Base-by-base conservation (phyloP, 2,329 filamentous ascomycete genomes). In the Lecanosticta acicola region DNA sequence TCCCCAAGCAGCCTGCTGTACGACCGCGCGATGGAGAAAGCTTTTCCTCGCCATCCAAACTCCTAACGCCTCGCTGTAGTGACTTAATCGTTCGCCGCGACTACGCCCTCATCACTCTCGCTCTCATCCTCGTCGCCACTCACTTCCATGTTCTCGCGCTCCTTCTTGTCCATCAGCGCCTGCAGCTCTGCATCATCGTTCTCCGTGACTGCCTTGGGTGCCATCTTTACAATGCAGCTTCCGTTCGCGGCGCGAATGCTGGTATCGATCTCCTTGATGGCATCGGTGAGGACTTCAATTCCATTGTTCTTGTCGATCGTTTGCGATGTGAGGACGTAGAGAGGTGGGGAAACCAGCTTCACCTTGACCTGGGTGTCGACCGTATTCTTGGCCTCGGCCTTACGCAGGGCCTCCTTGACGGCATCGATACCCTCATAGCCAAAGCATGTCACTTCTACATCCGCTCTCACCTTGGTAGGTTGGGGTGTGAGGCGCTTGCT, bases 341-440 rank as follows among this genome's bases (percentile, higher is more conserved):
- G 81, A 26, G 93, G 94, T 35, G 93, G 93, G 19, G 89, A 94
- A n/a, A 98, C 93, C 41, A 98, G 84, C 73, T 90, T 91, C 68
- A 97, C 93, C 78, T 97, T 97, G 73, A 98, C 89, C 70, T 94
- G 88, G 61, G 84, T 93, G 45, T 96, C 89, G 45, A 82, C 76
- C 11, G 89, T 95, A 79, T 95, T 97, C 69, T 85, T 83, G 50
- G 86, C 86, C 74, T 98, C 93, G 49, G 93, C 94, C 53, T 84
- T 87, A 66, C 89, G 82, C 48, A 98, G 80, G 39, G 94, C 90
- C 26, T 81, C 79, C 81, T 98, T 98, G 70, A 98, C 88, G 34
- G 94, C 93, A 65, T 98, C 93, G 73, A 98, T 98, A 57, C 93
- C 93, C 61, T 97, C 93, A 68, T 97, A 98, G 53, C 87, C 85